These are phyloP conservation scores for Podaxis sp. DNA, from an alignment of 768 basidiomycete species.

Conservation along the genomic window DNA sequence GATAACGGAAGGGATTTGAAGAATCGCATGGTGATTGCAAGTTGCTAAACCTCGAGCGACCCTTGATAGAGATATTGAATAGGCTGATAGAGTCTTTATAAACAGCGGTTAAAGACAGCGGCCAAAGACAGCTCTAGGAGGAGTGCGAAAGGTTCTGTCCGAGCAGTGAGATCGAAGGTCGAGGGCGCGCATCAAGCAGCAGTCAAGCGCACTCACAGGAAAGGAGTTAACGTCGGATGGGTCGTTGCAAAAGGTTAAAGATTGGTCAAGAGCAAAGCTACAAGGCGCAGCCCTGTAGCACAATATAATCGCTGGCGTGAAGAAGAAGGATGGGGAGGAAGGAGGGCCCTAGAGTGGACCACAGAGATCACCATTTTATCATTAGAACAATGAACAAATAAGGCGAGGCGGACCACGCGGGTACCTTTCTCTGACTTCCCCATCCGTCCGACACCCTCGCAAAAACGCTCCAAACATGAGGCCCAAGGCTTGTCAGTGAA, in stretches of 20 bases:
- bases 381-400: constrained; percentile 5
- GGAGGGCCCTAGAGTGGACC: neutral
- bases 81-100: neutral
- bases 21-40: constrained; percentile 18
- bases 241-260: neutral
- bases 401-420: constrained; percentile 9
- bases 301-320: neutral
- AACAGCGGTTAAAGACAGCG: neutral
- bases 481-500: neutral
- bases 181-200: neutral
- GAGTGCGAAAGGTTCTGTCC: neutral
- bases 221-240: neutral
- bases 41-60: constrained; percentile 1
- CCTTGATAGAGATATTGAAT: neutral
- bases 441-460: neutral
- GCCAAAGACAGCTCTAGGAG: neutral
- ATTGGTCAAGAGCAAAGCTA: neutral
- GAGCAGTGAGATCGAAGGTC: neutral
- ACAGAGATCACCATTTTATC: constrained; percentile 1
- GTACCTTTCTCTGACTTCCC: neutral
- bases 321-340: neutral
- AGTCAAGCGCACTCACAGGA: neutral
- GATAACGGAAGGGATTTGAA: constrained; percentile 28
- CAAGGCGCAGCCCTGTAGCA: constrained; percentile 7
- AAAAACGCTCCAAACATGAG: neutral